Evolutionary conservation across 495 filamentous ascomycete genomes (phyloP).

Genomic region (Niebla homalea): DNA sequence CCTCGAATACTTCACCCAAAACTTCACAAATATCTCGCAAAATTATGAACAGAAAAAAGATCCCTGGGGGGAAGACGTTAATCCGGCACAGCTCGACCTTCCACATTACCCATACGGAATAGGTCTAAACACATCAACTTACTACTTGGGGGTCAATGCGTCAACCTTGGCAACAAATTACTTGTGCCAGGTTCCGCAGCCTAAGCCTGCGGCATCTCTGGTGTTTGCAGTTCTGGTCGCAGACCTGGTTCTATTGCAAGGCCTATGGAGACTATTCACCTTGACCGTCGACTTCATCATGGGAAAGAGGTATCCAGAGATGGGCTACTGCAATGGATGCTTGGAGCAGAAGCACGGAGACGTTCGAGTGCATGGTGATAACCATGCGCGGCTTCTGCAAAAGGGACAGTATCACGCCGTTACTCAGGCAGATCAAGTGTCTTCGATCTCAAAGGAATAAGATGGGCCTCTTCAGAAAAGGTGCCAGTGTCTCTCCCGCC

Average conservation of each 20-base stretch:
- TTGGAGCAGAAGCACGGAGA: not conserved
- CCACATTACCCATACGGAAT: slow-evolving; percentile 8
- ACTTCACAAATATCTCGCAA: slow-evolving; percentile 8
- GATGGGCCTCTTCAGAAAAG: too few relatives aligned
- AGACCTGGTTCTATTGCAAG: slow-evolving; percentile 23
- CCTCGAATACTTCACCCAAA: slow-evolving; percentile 13
- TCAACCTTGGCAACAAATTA: slow-evolving; percentile 18
- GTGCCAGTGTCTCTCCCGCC: too few relatives aligned
- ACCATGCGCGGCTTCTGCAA: too few relatives aligned
- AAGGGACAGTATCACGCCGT: too few relatives aligned
- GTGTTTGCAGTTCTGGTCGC: slow-evolving; percentile 20
- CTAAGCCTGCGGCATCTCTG: slow-evolving; percentile 17
- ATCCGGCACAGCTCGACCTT: not conserved
- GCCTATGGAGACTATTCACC: slow-evolving; percentile 15
- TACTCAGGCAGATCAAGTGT: too few relatives aligned
- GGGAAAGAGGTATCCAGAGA: not conserved
- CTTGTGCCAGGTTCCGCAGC: slow-evolving; percentile 22
- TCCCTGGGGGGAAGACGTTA: not conserved
- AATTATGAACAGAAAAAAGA: slow-evolving; percentile 1
- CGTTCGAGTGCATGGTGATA: too few relatives aligned
- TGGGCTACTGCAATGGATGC: not conserved
- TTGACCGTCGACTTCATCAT: not conserved
- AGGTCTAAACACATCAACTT: slow-evolving; percentile 6
- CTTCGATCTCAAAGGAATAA: too few relatives aligned
- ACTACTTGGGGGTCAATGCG: slow-evolving; percentile 12